These are phyloP conservation scores for Ricinus communis DNA, from an alignment of 345 rosid species.

Conservation along the genomic window DNA sequence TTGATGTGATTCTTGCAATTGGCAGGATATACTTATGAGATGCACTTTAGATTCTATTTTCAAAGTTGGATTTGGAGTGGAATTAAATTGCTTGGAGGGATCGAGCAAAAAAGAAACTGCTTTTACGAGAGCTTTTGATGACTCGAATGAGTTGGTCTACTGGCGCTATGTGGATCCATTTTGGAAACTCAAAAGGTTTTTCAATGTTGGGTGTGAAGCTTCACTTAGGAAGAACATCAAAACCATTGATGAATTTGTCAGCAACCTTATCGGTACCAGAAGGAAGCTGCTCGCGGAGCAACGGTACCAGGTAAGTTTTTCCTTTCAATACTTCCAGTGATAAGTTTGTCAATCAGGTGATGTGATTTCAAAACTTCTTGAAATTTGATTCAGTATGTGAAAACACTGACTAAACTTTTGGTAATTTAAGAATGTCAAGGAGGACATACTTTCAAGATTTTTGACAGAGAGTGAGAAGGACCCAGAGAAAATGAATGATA, in stretches of 20 bases:
- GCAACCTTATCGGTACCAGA: constrained; percentile 45
- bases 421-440: constrained; percentile 44
- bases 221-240: constrained; percentile 45
- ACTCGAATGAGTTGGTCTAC: constrained; percentile 47
- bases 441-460: constrained; percentile 68
- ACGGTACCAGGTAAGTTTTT: constrained; percentile 34
- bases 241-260: constrained; percentile 50
- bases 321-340: too few relatives aligned
- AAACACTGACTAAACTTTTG: too few relatives aligned
- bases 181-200: constrained; percentile 62
- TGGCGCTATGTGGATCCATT: constrained; percentile 59
- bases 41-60: constrained; percentile 68
- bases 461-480: constrained; percentile 55
- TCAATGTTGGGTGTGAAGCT: constrained; percentile 59
- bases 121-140: constrained; percentile 75
- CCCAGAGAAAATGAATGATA: constrained; percentile 57
- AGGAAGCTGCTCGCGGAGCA: constrained; percentile 33
- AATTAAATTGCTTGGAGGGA: constrained; percentile 55
- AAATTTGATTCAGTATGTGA: not conserved
- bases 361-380: not conserved
- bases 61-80: constrained; percentile 82
- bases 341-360: too few relatives aligned
- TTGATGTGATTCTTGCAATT: not conserved
- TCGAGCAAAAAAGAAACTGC: constrained; percentile 42
- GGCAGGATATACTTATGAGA: constrained; percentile 65